Conservation (phyloP, 352 stramenopile species). For the Globisporangium nunn region DNA sequence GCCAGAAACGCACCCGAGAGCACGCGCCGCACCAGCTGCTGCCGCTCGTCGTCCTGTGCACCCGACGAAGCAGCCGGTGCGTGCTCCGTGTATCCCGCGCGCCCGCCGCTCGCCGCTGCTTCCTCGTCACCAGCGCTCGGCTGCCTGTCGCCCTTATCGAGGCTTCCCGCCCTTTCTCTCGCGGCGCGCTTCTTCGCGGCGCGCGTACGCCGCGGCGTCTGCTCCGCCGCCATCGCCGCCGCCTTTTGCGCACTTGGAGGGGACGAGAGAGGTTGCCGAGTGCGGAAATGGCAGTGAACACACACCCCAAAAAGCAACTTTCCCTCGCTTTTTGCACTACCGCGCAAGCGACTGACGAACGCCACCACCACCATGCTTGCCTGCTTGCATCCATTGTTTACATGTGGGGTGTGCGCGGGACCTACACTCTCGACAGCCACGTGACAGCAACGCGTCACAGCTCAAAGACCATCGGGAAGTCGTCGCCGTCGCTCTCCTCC, state of each 20-base stretch:
- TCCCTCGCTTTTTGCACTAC: too few relatives aligned
- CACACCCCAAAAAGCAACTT: too few relatives aligned
- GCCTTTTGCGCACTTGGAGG: not conserved
- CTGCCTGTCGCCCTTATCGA: not conserved
- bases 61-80: not conserved
- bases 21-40: not conserved
- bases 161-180: not conserved
- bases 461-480: slow-evolving; percentile 11
- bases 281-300: not conserved
- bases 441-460: slow-evolving; percentile 4
- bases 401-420: too few relatives aligned
- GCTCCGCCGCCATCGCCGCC: not conserved
- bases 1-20: slow-evolving; percentile 19
- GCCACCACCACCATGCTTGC: not conserved
- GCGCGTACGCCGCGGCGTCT: slow-evolving; percentile 8
- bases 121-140: not conserved
- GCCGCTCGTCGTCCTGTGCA: not conserved
- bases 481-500: slow-evolving; percentile 3
- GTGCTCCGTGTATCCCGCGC: slow-evolving; percentile 1
- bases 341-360: not conserved
- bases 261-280: not conserved
- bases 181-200: slow-evolving; percentile 9
- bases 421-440: not conserved
- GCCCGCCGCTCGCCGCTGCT: too few relatives aligned
- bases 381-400: too few relatives aligned